A percentile compares a stretch with the other conserved stretches of the same genome.
Conservation (phyloP, 805 yeast genomes). For the Candida ipomoeae region DNA sequence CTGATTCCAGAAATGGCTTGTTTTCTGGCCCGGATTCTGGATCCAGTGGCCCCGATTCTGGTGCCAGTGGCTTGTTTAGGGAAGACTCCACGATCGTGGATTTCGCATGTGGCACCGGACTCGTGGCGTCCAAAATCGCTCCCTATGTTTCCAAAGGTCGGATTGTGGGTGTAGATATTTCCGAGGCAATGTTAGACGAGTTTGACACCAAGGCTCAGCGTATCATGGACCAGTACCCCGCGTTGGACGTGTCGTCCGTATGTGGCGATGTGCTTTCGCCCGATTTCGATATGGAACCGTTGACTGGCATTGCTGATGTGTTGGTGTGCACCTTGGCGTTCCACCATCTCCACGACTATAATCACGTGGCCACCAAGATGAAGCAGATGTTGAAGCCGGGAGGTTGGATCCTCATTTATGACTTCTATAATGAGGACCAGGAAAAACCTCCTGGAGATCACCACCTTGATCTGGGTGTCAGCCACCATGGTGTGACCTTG, state of each 20-base stretch:
- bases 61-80: constrained; percentile 11
- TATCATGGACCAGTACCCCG: constrained; percentile 3
- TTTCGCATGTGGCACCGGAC: constrained; percentile 44
- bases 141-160: constrained; percentile 25
- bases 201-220: constrained; percentile 11
- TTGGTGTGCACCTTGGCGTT: constrained; percentile 35
- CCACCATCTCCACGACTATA: constrained; percentile 36
- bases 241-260: constrained; percentile 15
- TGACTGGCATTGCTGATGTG: constrained; percentile 20
- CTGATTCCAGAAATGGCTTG: constrained; percentile 6
- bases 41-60: too few species aligned
- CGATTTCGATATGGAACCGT: constrained; percentile 8
- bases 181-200: constrained; percentile 18
- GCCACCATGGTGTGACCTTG: constrained; percentile 6
- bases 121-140: constrained; percentile 28
- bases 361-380: constrained; percentile 27
- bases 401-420: constrained; percentile 35
- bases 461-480: not conserved
- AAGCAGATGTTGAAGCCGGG: constrained; percentile 29
- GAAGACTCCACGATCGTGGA: constrained; percentile 29
- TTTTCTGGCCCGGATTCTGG: constrained; percentile 7
- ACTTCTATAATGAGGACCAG: constrained; percentile 33
- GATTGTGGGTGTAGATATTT: constrained; percentile 37
- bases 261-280: constrained; percentile 26
- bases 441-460: not conserved